Percentiles rank a stretch among this genome's conserved stretches.
phyloP scores from a whole-genome alignment of 2,329 filamentous ascomycete genomes.

The Bisporella sp. region DNA sequence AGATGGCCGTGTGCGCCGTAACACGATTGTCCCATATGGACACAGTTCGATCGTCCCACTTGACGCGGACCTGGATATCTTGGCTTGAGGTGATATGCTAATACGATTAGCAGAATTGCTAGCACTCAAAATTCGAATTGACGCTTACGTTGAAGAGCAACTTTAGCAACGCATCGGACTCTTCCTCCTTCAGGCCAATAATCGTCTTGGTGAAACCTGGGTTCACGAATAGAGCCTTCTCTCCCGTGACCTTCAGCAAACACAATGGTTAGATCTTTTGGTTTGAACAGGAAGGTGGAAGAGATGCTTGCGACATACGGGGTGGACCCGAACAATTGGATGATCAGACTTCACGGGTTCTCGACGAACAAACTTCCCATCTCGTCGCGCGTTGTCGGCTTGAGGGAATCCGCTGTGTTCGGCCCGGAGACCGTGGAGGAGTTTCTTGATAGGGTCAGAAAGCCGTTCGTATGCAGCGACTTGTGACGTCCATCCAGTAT shows the following conservation, averaged over 20 bases:
- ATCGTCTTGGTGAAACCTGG: slow-evolving; percentile 73
- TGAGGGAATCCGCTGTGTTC: slow-evolving; percentile 77
- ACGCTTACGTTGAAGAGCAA: slow-evolving; percentile 51
- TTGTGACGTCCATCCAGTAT: slow-evolving; percentile 73
- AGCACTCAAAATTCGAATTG: neutral
- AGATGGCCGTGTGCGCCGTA: slow-evolving; percentile 30
- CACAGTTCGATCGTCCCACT: slow-evolving; percentile 69
- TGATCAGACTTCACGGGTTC: slow-evolving; percentile 68
- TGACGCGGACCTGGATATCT: slow-evolving; percentile 65
- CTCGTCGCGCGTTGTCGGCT: slow-evolving; percentile 55
- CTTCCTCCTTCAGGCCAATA: slow-evolving; percentile 75
- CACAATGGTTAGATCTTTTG: no score
- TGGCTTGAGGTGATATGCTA: slow-evolving; percentile 60
- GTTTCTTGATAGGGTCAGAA: slow-evolving; percentile 67
- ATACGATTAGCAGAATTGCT: neutral
- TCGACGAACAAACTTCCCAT: slow-evolving; percentile 63
- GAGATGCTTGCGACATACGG: slow-evolving; percentile 28
- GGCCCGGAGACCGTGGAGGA: slow-evolving; percentile 70
- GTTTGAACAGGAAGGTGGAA: no score
- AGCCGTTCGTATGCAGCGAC: slow-evolving; percentile 73
- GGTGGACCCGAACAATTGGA: slow-evolving; percentile 72
- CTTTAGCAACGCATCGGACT: slow-evolving; percentile 67
- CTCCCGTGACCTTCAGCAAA: slow-evolving; percentile 45
- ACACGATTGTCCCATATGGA: slow-evolving; percentile 62
- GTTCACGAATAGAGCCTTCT: slow-evolving; percentile 76